Evolutionary conservation across 192 early-diverging fungal species (phyloP), one percentile per base, ranked within the genome.

Genomic region (Thamnidium elegans): DNA sequence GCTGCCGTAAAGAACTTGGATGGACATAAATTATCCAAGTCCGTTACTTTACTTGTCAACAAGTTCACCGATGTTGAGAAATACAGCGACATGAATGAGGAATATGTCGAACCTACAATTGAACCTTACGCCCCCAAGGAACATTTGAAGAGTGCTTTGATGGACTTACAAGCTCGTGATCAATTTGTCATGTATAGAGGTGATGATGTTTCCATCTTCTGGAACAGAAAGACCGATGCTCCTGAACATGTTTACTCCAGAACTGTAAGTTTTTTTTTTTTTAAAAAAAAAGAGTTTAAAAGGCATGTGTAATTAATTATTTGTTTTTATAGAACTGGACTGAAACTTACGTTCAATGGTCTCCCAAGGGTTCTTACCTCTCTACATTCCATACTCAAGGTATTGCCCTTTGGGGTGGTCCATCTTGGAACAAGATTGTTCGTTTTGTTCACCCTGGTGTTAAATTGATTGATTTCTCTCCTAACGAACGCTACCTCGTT

Each of bases 381-480:
- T 84, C 90, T 43, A 96, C 97, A 19, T 88, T 96, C 84, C 97
- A 99, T 72, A 81, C 83, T 55, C 92, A 90, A 74, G 97, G 97
- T 62, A 86, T 98, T 51, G 94, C 84, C 30, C 84, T 99, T 66
- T 99, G 97, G 97, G 95, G 97, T 71, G 96, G 96, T 23, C 84
- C 89, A 19, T 87, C 85, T 47, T 97, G 91, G 89, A 87, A 86
- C 69, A 91, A 94, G 79, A 90, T 98, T 60, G 82, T 88, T 66
- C 90, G 93, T 23, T 96, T 98, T 67, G 85, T 89, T 23, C 97
- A 99, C 71, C 89, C 89, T 26, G 87, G 89, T 68, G 94, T 96
- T 50, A 90, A 90, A 69, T 73, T 93, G 44, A 89, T 94, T 55
- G 95, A 98, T 71, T 99, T 92, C 68, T 92, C 89, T 45, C 96